Evolutionary conservation across 805 yeast genomes (phyloP), one percentile per base, ranked within the genome.

Genomic region (Lipomyces anomalus): DNA sequence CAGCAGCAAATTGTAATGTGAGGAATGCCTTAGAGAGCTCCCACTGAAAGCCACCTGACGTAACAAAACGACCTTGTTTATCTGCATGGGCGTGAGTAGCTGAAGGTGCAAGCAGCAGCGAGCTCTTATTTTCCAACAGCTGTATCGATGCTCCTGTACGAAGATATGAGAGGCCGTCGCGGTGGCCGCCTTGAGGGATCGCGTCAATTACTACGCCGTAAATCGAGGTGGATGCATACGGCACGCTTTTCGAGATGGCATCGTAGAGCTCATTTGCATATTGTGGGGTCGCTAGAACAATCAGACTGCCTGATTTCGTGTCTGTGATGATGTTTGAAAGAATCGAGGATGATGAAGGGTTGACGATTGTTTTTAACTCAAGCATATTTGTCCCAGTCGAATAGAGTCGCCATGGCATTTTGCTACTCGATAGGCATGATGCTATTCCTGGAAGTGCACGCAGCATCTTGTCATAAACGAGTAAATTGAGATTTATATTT

Each of bases 281-380:
- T 40, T 60, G 59, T 9, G 70, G 67, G 16, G 71, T 64, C 4
- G 59, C 61, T 4, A 65, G 59, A 3, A 63, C 53, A 2, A 67
- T 35, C 16, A 64, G 22, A 6, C 53, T 38, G n/a, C 22, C 40
- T 3, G 53, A 49, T 16, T 20, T 16, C 30, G 30, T 26, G 11
- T 26, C 11, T 9, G 30, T 13, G 30, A 26, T 13, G 30, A 26
- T 26, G 30, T 26, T 13, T 9, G 30, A 9, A 13, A 26, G 30
- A 26, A 26, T 13, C 30, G 30, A 9, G 30, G 30, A 9, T 13
- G 30, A 26, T 13, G 30, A 9, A 9, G 30, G 30, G 11, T 13
- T 9, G 30, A 26, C 30, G 30, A 26, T 26, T 13, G 30, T 26
- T 13, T 13, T 9, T 13, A 26, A 13, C 30, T 26, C 30, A 13